Percentiles rank a stretch among this genome's conserved stretches.
Evolutionary conservation across 1,284 basidiomycete genomes (phyloP).

Genomic region (Austroboletus rostrupii): DNA sequence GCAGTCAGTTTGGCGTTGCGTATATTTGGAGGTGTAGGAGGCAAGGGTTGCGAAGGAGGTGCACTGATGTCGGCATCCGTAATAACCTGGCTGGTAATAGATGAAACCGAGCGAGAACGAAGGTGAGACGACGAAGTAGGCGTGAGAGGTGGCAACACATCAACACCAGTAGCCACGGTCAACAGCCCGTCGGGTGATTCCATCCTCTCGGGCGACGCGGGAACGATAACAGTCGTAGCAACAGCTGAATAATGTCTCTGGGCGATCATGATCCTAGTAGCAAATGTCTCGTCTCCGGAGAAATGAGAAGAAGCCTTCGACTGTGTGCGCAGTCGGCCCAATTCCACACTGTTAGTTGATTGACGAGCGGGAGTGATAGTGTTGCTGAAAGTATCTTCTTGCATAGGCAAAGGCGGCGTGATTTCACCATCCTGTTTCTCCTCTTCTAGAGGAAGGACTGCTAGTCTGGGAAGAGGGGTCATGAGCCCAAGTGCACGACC

Average conservation of each 20-base stretch:
- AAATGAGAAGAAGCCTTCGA: conserved; percentile 53
- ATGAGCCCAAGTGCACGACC: conserved; percentile 58
- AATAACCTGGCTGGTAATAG: conserved; percentile 41
- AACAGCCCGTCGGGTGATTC: conserved; percentile 28
- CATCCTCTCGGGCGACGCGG: conserved; percentile 43
- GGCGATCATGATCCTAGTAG: conserved; percentile 60
- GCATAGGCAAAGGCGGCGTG: conserved; percentile 47
- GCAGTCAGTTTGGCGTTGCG: conserved; percentile 38
- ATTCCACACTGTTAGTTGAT: conserved; percentile 51
- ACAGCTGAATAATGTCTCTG: conserved; percentile 65
- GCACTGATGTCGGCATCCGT: conserved; percentile 35
- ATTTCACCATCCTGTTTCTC: conserved; percentile 34
- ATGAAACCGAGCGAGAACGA: conserved; percentile 44
- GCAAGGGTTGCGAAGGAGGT: conserved; percentile 62
- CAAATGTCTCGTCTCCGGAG: conserved; percentile 49
- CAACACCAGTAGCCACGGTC: conserved; percentile 36
- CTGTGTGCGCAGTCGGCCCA: conserved; percentile 48
- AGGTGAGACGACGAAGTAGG: conserved; percentile 38
- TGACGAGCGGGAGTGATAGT: conserved; percentile 46
- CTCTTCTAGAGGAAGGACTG: conserved; percentile 55
- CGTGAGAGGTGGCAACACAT: conserved; percentile 23
- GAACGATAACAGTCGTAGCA: conserved; percentile 56
- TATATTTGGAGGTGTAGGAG: conserved; percentile 63
- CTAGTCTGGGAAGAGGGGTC: conserved; percentile 57
- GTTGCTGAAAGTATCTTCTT: conserved; percentile 33